Conservation (phyloP, 805 yeast genomes). For the Starmerella apis region DNA sequence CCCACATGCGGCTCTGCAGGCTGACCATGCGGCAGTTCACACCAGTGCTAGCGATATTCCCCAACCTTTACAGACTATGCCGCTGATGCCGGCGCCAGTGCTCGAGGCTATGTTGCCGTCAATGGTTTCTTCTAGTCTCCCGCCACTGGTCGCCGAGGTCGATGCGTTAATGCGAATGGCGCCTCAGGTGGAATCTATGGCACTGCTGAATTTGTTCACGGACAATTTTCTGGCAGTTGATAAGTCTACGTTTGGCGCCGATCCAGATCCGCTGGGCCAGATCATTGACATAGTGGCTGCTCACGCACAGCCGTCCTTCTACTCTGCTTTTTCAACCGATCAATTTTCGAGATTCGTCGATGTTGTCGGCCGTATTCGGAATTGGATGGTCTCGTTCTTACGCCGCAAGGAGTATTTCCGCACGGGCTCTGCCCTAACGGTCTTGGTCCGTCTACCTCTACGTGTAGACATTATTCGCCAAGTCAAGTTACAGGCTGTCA, state of each 20-base stretch:
- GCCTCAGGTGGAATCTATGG: background rate
- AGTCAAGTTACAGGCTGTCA: slow-evolving; percentile 5
- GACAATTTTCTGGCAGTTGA: slow-evolving; percentile 12
- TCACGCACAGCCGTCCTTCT: slow-evolving; percentile 9
- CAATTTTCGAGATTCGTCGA: background rate
- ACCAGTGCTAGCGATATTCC: background rate
- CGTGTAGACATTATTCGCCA: slow-evolving; percentile 11
- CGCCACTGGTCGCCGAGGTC: slow-evolving; percentile 2
- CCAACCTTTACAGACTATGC: background rate
- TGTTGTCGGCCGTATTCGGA: slow-evolving; percentile 19
- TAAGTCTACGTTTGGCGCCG: slow-evolving; percentile 12
- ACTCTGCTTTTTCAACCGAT: background rate
- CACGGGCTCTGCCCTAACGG: slow-evolving; percentile 12
- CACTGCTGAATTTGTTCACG: slow-evolving; percentile 7
- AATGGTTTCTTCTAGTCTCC: background rate
- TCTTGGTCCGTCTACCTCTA: slow-evolving; percentile 12
- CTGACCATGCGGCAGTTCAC: slow-evolving; percentile 1
- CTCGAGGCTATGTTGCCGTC: slow-evolving; percentile 4
- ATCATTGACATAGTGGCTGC: slow-evolving; percentile 10
- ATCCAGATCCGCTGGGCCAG: slow-evolving; percentile 19
- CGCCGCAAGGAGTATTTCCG: slow-evolving; percentile 11
- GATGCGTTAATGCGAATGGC: slow-evolving; percentile 1
- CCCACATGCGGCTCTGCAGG: slow-evolving; percentile 3
- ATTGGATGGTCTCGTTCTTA: slow-evolving; percentile 19
- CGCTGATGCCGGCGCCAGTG: background rate